Evolutionary conservation across 2,329 filamentous ascomycete species (phyloP).

Genomic region (Claviceps paspali): DNA sequence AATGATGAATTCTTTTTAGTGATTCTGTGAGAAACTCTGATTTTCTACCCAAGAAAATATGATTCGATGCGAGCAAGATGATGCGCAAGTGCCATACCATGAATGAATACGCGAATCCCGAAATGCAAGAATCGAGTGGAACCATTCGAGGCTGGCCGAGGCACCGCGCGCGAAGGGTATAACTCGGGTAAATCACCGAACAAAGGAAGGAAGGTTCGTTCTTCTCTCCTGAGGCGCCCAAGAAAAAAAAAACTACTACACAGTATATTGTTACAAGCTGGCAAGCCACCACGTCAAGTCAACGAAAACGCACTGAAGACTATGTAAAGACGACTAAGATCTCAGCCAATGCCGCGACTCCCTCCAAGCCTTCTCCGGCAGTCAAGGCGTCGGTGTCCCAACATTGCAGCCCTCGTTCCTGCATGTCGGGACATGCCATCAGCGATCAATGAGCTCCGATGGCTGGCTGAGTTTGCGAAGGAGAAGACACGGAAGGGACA

Average conservation of each 20-base stretch:
- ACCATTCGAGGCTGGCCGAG: not conserved
- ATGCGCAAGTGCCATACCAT: not conserved
- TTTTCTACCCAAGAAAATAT: slow-evolving; percentile 2
- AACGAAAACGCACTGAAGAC: not conserved
- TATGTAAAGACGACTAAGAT: not conserved
- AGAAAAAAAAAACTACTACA: not conserved
- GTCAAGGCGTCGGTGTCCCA: slow-evolving; percentile 36
- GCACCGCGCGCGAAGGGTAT: slow-evolving; percentile 11
- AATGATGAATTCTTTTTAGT: too few species aligned
- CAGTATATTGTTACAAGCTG: too few species aligned
- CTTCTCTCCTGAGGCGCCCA: not conserved
- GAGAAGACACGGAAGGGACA: slow-evolving; percentile 8
- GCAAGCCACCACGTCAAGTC: too few species aligned
- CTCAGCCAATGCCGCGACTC: slow-evolving; percentile 43
- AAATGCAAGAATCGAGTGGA: not conserved
- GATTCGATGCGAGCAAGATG: not conserved
- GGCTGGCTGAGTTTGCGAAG: slow-evolving; percentile 49
- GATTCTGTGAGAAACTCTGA: not conserved
- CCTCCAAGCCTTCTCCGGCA: slow-evolving; percentile 38
- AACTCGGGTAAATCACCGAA: slow-evolving; percentile 18
- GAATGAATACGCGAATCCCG: not conserved
- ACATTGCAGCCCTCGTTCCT: slow-evolving; percentile 46
- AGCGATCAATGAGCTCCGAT: slow-evolving; percentile 54
- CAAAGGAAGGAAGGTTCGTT: too few species aligned
- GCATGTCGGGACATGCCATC: slow-evolving; percentile 47